Evolutionary conservation across 139 green algal genomes (phyloP).

Genomic region (Pseudopediastrum boryanum): DNA sequence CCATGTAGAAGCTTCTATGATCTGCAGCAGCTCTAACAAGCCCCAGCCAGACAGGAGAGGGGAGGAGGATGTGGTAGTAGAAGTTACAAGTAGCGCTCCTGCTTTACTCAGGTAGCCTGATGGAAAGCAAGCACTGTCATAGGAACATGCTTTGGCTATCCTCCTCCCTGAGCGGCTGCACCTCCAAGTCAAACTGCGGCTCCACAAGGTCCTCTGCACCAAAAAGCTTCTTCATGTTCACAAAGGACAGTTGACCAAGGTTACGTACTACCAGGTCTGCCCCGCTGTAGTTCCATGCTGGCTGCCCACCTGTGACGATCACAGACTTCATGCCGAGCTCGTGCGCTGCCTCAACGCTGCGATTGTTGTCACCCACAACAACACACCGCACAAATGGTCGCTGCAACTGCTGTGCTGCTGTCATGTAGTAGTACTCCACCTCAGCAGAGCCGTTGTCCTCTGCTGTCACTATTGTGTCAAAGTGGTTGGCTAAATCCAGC

Average conservation of each 20-base stretch:
- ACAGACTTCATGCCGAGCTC: conserved; percentile 93
- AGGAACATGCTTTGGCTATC: too few species aligned
- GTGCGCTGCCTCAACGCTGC: conserved; percentile 87
- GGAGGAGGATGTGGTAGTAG: too few species aligned
- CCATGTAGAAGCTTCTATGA: too few species aligned
- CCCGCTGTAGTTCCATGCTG: conserved; percentile 86
- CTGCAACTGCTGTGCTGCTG: conserved; percentile 71
- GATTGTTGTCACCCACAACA: conserved; percentile 86
- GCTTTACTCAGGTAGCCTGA: too few species aligned
- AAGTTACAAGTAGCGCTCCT: too few species aligned
- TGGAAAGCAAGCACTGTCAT: too few species aligned
- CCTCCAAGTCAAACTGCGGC: conserved; percentile 30
- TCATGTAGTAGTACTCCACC: conserved; percentile 73
- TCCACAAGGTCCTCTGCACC: conserved; percentile 71
- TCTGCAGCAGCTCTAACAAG: too few species aligned
- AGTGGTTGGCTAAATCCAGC: conserved; percentile 58
- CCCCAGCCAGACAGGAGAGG: too few species aligned
- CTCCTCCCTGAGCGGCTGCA: too few species aligned
- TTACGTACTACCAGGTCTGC: conserved; percentile 90
- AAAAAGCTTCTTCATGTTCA: conserved; percentile 96
- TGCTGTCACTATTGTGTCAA: conserved; percentile 80
- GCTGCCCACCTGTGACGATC: conserved; percentile 75
- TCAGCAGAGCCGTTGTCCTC: conserved; percentile 59
- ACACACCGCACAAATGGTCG: conserved; percentile 91
- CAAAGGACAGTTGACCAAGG: conserved; percentile 80